These are phyloP conservation scores for Paralagenidium karlingii DNA, from an alignment of 352 stramenopile species.

Conservation along the genomic window DNA sequence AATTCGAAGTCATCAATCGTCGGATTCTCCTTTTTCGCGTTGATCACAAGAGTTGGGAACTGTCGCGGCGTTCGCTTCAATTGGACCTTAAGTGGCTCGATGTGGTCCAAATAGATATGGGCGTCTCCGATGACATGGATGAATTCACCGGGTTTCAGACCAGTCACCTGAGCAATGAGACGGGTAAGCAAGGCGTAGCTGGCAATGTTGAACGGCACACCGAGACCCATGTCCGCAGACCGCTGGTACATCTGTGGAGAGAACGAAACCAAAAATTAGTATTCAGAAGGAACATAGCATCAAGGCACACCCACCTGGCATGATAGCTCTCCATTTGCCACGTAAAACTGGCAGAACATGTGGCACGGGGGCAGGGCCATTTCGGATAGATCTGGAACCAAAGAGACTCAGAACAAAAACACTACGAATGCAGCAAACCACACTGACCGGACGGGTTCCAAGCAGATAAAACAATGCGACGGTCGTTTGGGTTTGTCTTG, in stretches of 20 bases:
- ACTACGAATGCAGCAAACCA: neutral
- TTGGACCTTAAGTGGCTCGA: constrained; percentile 95
- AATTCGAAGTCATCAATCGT: constrained; percentile 95
- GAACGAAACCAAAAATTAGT: constrained; percentile 4
- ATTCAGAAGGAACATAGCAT: constrained; percentile 3
- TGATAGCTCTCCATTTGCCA: constrained; percentile 66
- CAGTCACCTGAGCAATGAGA: constrained; percentile 92
- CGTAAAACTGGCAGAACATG: constrained; percentile 97
- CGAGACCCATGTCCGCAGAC: constrained; percentile 98
- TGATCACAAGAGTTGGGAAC: constrained; percentile 94
- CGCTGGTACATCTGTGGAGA: constrained; percentile 99
- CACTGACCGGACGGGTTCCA: constrained; percentile 98
- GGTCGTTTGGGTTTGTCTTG: constrained; percentile 93
- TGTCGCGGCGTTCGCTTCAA: constrained; percentile 84
- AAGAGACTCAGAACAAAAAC: neutral
- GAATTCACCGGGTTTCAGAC: constrained; percentile 93
- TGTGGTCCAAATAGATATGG: constrained; percentile 99
- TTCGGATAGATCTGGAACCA: constrained; percentile 70
- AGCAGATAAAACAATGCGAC: constrained; percentile 96
- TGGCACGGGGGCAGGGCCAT: constrained; percentile 99
- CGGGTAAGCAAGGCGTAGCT: constrained; percentile 97
- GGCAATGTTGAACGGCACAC: constrained; percentile 99
- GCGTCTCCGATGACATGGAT: constrained; percentile 98
- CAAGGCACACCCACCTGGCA: constrained; percentile 25
- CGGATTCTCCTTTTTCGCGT: constrained; percentile 53